A percentile compares a stretch with the other conserved stretches of the same genome.
Conservation (phyloP, 768 basidiomycete genomes). For the Auriscalpium microsporum region DNA sequence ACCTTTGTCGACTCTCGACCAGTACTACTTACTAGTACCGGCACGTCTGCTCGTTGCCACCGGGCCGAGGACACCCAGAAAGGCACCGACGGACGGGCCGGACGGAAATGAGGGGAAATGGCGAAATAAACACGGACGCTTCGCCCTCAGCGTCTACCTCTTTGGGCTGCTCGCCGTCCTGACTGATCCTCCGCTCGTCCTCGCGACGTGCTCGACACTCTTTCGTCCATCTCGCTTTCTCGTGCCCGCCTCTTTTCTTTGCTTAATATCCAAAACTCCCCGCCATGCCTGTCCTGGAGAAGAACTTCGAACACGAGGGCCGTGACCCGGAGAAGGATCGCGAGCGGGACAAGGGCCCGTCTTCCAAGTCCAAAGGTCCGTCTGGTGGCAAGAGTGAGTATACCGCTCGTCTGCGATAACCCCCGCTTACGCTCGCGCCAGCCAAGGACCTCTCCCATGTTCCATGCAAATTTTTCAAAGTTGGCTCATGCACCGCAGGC, state of each 20-base stretch:
- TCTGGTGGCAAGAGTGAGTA: conserved; percentile 15
- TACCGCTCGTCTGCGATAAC: not conserved
- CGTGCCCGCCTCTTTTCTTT: not conserved
- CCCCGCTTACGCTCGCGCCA: conserved; percentile 19
- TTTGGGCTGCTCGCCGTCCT: not conserved
- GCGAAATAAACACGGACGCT: conserved; percentile 2
- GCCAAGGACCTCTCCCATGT: conserved; percentile 92
- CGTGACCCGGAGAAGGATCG: conserved; percentile 15
- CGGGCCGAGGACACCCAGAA: no score
- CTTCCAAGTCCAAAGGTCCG: conserved; percentile 14
- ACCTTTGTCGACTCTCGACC: no score
- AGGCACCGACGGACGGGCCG: not conserved
- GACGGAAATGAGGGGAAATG: conserved; percentile 1
- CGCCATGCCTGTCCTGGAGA: conserved; percentile 16
- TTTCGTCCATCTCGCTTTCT: not conserved
- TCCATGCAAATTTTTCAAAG: conserved; percentile 95
- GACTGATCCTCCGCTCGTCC: not conserved
- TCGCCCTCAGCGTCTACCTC: not conserved
- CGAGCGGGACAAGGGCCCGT: conserved; percentile 15
- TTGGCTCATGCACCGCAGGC: conserved; percentile 90
- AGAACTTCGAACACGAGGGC: conserved; percentile 13
- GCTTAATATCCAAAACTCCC: not conserved
- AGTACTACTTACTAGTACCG: no score
- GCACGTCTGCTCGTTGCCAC: no score
- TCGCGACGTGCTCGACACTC: not conserved